phyloP scores from a whole-genome alignment of 257 asterid genomes.

The Solanum ossicruentum region DNA sequence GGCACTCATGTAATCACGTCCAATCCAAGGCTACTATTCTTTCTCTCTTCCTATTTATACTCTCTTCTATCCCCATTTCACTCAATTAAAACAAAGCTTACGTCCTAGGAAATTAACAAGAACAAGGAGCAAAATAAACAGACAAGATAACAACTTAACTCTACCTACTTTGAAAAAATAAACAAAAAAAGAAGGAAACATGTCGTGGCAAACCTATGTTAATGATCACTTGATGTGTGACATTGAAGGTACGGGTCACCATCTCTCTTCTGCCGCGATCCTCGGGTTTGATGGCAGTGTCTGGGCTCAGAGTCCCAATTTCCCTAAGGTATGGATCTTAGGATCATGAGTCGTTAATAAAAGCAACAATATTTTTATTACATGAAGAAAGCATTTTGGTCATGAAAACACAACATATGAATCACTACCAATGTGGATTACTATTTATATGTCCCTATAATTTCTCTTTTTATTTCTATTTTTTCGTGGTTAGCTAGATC shows the following conservation, averaged over 20 bases:
- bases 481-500: neutral
- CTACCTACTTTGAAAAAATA: neutral
- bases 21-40: neutral
- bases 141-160: neutral
- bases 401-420: neutral
- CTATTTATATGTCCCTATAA: neutral
- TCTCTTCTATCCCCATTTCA: neutral
- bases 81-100: neutral
- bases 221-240: slow-evolving; percentile 55
- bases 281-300: slow-evolving; percentile 44
- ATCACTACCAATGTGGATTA: neutral
- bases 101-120: neutral
- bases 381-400: no score
- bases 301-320: slow-evolving; percentile 51
- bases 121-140: neutral
- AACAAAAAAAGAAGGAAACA: neutral
- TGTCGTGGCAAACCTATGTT: slow-evolving; percentile 60
- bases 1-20: neutral
- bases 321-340: slow-evolving; percentile 21
- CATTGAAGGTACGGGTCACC: slow-evolving; percentile 34
- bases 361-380: no score
- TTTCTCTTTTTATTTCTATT: neutral
- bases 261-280: slow-evolving; percentile 43
- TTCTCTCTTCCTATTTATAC: neutral
- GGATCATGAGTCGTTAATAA: neutral